phyloP scores from a whole-genome alignment of 1,139 yeast species.

The Candida glucosophila region DNA sequence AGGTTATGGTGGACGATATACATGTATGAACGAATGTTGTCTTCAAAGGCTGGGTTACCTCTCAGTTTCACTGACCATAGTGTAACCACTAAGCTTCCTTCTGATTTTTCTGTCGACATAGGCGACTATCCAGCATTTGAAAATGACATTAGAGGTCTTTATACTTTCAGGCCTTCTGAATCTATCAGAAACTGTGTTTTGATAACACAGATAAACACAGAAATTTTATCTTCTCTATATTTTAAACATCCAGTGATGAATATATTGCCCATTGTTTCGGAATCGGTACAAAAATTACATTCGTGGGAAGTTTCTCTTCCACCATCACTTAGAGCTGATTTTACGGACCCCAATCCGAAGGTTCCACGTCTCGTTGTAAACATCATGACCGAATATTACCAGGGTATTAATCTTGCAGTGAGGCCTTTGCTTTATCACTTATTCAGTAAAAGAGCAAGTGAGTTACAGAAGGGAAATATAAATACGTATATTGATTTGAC shows the following conservation, averaged over 20 bases:
- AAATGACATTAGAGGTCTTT: conserved; percentile 39
- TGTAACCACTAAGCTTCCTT: conserved; percentile 68
- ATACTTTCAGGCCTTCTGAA: conserved; percentile 75
- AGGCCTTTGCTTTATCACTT: conserved; percentile 75
- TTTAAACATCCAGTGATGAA: conserved; percentile 71
- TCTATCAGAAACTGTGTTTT: conserved; percentile 72
- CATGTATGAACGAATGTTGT: conserved; percentile 79
- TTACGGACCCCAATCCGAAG: conserved; percentile 42
- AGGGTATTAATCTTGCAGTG: conserved; percentile 77
- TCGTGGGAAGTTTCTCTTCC: conserved; percentile 68
- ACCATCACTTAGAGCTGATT: conserved; percentile 56
- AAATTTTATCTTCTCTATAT: conserved; percentile 61
- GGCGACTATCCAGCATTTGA: conserved; percentile 50
- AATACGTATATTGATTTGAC: conserved; percentile 61
- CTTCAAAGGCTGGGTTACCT: conserved; percentile 81
- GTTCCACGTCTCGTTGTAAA: conserved; percentile 67
- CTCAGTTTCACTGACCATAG: conserved; percentile 71
- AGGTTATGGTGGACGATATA: conserved; percentile 90
- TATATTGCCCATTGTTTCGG: conserved; percentile 66
- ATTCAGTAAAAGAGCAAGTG: conserved; percentile 59
- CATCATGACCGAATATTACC: conserved; percentile 78
- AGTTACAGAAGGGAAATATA: conserved; percentile 31
- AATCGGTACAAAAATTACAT: conserved; percentile 58
- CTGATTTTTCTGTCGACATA: conserved; percentile 53
- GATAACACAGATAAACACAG: conserved; percentile 74